Evolutionary conservation across 192 early-diverging fungal genomes (phyloP).

Genomic region (Gryganskiella cystojenkinii): DNA sequence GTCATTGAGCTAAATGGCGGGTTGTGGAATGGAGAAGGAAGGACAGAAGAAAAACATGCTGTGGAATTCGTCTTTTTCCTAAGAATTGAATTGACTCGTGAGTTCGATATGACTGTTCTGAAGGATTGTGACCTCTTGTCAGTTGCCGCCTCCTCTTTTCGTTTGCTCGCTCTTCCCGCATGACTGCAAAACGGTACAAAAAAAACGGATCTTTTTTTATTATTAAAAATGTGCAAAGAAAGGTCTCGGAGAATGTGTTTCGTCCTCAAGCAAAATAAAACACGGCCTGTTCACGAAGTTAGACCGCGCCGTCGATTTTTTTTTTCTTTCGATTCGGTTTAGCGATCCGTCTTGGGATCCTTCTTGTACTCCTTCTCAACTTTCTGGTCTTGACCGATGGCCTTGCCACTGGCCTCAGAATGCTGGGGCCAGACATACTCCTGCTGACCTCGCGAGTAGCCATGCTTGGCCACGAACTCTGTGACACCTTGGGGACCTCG

Average conservation of each 20-base stretch:
- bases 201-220: background rate
- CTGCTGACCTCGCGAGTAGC: slow-evolving; percentile 49
- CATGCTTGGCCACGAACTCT: slow-evolving; percentile 77
- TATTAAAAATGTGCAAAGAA: too few relatives aligned
- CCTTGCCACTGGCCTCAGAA: slow-evolving; percentile 24
- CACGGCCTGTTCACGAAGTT: too few relatives aligned
- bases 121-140: too few relatives aligned
- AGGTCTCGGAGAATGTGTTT: too few relatives aligned
- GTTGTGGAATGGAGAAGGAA: slow-evolving; percentile 7
- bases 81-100: too few relatives aligned
- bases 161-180: too few relatives aligned
- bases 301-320: too few relatives aligned
- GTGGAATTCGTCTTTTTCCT: background rate
- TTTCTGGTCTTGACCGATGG: slow-evolving; percentile 38
- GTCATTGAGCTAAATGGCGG: slow-evolving; percentile 13
- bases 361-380: slow-evolving; percentile 1
- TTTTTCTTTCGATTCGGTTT: background rate
- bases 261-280: too few relatives aligned
- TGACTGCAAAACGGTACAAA: too few relatives aligned
- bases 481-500: slow-evolving; percentile 84
- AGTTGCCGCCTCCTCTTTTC: too few relatives aligned
- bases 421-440: slow-evolving; percentile 63
- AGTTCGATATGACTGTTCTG: too few relatives aligned
- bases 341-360: slow-evolving; percentile 7
- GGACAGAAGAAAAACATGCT: background rate